Evolutionary conservation across 2,329 filamentous ascomycete genomes (phyloP).

Genomic region (Diaporthe citri): DNA sequence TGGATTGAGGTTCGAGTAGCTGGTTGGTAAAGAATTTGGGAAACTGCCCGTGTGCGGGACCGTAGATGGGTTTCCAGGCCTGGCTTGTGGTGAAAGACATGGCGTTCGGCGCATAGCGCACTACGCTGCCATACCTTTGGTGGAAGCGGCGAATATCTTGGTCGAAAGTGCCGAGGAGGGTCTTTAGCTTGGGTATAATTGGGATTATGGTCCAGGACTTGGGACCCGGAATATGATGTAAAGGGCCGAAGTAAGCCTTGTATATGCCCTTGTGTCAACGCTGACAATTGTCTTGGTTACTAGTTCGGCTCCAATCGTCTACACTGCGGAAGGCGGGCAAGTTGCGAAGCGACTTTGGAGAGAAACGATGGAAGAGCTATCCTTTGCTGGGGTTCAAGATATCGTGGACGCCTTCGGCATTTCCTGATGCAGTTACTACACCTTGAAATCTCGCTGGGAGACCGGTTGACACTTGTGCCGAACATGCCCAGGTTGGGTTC

Average conservation of each 20-base stretch:
- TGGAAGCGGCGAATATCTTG: constrained; percentile 21
- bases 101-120: constrained; percentile 10
- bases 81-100: constrained; percentile 25
- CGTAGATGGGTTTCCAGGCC: constrained; percentile 33
- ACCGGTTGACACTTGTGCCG: no score
- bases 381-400: constrained; percentile 9
- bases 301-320: background rate
- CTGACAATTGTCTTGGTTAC: background rate
- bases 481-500: background rate
- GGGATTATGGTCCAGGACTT: constrained; percentile 3
- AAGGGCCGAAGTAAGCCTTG: background rate
- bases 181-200: background rate
- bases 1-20: background rate
- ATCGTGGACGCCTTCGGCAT: background rate
- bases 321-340: background rate
- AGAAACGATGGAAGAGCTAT: constrained; percentile 22
- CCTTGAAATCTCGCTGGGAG: no score
- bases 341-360: constrained; percentile 8
- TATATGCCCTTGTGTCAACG: background rate
- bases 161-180: background rate
- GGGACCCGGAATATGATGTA: background rate
- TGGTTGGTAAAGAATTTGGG: constrained; percentile 44
- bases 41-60: constrained; percentile 33
- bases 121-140: constrained; percentile 27
- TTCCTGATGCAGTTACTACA: background rate